Evolutionary conservation across 2,329 filamentous ascomycete species (phyloP), one percentile per base, ranked within the genome.

Genomic region (Diaporthe batatas): DNA sequence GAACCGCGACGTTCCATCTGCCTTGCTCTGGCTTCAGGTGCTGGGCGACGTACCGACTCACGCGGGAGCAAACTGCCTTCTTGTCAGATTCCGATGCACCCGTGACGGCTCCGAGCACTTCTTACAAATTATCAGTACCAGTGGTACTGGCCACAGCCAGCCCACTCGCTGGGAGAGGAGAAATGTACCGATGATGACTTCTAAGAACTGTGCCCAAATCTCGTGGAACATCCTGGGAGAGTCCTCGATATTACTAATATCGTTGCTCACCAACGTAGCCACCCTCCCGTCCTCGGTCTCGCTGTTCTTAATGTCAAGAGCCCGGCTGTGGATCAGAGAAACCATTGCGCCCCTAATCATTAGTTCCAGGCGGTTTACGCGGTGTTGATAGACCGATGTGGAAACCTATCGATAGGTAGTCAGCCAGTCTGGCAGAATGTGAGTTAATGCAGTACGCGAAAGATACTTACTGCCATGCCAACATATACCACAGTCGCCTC

Each of bases 61-160:
- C 77, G 7, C 79, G 81, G 8, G 84, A 85, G 75, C 82, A 85
- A 14, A 84, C 83, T 85, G 49, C 14, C 8, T 32, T 44, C n/a
- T 8, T 8, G n/a, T 65, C 51, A 69, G 65, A 14, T 21, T 16
- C 6, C 3, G 3, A 12, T 11, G 5, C 18, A 10, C 29, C 21
- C 25, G 44, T 53, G 21, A 51, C n/a, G 11, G 18, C 5, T 36
- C 6, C 2, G 29, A 14, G 32, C 7, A 23, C 25, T 18, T 76
- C 83, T 78, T 74, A 86, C 84, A 75, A 42, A 83, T 80, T 2
- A 86, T 84, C n/a, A 85, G 74, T 4, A 82, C 72, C 2, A 85
- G 73, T 0, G 84, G 84, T 14, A 86, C 74, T 0, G 81, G 81
- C 75, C 80, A 85, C 5, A 86, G 72, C 83, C 84, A 86, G 14